These are phyloP conservation scores for Actinomucor elegans DNA, from an alignment of 371 early-diverging fungal genomes.

Conservation along the genomic window DNA sequence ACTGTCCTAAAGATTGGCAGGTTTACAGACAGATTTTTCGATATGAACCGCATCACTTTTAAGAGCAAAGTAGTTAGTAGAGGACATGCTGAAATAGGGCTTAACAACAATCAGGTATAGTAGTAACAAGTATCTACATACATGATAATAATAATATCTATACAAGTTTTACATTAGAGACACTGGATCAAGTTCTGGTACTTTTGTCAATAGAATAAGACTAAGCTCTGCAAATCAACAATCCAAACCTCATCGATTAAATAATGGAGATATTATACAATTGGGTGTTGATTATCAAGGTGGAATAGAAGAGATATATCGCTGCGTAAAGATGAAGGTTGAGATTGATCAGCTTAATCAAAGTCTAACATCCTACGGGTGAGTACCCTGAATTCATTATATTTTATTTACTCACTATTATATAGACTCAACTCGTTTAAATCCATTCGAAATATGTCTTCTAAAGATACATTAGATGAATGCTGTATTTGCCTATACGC, in stretches of 20 bases:
- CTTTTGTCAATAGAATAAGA: slow-evolving; percentile 83
- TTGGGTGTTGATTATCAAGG: slow-evolving; percentile 89
- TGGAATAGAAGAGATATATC: slow-evolving; percentile 50
- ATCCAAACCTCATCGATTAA: slow-evolving; percentile 67
- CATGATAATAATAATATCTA: slow-evolving; percentile 56
- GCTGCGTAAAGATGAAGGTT: slow-evolving; percentile 15
- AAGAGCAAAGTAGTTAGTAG: slow-evolving; percentile 82
- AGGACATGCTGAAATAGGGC: slow-evolving; percentile 83
- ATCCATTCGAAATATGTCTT: slow-evolving; percentile 29
- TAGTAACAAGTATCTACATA: background rate
- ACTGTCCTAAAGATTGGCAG: slow-evolving; percentile 74
- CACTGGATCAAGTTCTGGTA: slow-evolving; percentile 85
- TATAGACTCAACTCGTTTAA: slow-evolving; percentile 40
- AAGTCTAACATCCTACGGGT: slow-evolving; percentile 3
- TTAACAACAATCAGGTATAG: slow-evolving; percentile 40
- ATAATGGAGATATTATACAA: slow-evolving; percentile 80
- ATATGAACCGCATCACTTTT: slow-evolving; percentile 63
- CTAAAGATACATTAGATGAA: slow-evolving; percentile 49
- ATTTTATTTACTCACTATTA: background rate
- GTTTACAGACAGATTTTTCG: slow-evolving; percentile 56
- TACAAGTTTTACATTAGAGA: slow-evolving; percentile 79
- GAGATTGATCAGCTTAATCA: slow-evolving; percentile 5
- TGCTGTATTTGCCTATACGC: slow-evolving; percentile 93
- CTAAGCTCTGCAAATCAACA: slow-evolving; percentile 76
- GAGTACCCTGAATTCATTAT: background rate